Evolutionary conservation across 129 eudicot genomes (phyloP).

Genomic region (Oenanthe sinensis): DNA sequence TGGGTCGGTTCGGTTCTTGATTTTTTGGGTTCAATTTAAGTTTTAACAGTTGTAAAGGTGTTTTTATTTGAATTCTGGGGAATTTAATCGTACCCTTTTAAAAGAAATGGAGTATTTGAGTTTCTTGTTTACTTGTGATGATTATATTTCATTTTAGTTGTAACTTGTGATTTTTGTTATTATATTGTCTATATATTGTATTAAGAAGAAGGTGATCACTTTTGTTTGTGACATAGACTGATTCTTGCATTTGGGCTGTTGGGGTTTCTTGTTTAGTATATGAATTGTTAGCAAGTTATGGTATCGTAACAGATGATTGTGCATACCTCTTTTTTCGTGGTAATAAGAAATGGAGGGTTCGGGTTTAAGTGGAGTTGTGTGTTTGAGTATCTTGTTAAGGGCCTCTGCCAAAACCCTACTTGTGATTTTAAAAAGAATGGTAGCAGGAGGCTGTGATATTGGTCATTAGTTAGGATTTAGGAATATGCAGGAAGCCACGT

Average conservation of each 20-base stretch:
- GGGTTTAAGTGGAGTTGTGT: background rate
- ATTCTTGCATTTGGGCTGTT: background rate
- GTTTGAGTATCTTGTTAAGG: background rate
- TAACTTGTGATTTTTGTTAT: background rate
- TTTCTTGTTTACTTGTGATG: background rate
- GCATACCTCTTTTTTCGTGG: background rate
- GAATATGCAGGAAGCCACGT: background rate
- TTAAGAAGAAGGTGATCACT: background rate
- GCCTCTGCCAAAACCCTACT: background rate
- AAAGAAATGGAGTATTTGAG: background rate
- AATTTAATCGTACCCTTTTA: background rate
- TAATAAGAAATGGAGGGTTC: background rate
- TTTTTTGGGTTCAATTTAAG: background rate
- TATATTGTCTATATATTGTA: background rate
- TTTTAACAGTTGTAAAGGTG: background rate
- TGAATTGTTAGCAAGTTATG: background rate
- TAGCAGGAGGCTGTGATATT: background rate
- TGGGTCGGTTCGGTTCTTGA: conserved; percentile 5
- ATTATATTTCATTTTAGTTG: background rate
- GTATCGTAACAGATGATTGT: background rate
- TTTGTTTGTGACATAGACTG: background rate
- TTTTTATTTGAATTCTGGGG: background rate
- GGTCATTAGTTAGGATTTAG: background rate
- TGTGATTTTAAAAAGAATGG: background rate
- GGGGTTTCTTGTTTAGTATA: background rate